Conservation (phyloP, 108 stramenopile species). For the Cyclotella atomus region DNA sequence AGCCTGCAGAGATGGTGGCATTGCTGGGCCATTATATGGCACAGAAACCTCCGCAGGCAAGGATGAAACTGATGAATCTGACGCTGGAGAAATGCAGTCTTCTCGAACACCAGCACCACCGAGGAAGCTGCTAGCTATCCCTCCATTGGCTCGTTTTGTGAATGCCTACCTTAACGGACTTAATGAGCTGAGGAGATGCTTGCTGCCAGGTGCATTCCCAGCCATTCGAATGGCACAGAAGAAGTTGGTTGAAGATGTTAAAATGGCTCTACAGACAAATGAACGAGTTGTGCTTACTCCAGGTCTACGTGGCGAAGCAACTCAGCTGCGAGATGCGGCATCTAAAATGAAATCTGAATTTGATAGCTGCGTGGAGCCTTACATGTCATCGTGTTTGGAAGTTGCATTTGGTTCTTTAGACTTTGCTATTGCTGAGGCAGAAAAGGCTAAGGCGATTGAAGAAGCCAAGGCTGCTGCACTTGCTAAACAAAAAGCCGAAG, state of each 20-base stretch:
- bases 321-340: conserved; percentile 68
- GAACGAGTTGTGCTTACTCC: conserved; percentile 79
- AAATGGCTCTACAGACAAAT: conserved; percentile 66
- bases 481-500: conserved; percentile 37
- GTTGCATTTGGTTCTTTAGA: conserved; percentile 64
- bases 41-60: conserved; percentile 28
- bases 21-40: conserved; percentile 71
- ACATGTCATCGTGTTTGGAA: conserved; percentile 68
- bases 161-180: conserved; percentile 79
- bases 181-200: conserved; percentile 86
- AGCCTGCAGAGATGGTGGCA: conserved; percentile 78
- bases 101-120: conserved; percentile 61
- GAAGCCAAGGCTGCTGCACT: conserved; percentile 45
- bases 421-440: conserved; percentile 36
- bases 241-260: conserved; percentile 44
- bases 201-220: conserved; percentile 75
- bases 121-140: conserved; percentile 73
- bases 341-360: conserved; percentile 62
- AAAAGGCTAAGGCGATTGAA: conserved; percentile 24
- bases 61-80: conserved; percentile 17
- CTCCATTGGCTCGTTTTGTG: conserved; percentile 81
- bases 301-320: conserved; percentile 74
- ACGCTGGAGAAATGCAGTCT: conserved; percentile 35
- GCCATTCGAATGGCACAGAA: conserved; percentile 54
- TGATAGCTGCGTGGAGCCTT: conserved; percentile 63